Base-by-base conservation (phyloP, 2,329 filamentous ascomycete species). In the Diaporthe caulivora region DNA sequence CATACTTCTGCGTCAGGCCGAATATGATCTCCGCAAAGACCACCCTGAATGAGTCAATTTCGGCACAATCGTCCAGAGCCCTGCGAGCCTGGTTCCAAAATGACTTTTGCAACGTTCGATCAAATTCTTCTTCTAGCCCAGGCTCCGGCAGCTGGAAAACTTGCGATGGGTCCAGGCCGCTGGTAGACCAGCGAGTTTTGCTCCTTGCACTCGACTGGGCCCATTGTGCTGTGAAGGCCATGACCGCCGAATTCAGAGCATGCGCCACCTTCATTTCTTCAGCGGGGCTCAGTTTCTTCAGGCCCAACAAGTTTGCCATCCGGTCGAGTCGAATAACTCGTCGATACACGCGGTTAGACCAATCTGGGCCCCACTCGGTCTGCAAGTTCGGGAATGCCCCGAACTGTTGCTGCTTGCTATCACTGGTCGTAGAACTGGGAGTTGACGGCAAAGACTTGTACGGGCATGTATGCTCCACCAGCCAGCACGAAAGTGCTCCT, bases 151-250 rank as follows among this genome's bases (percentile, higher is more conserved):
- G 55, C 18, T 44, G 55, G 42, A 65, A 53, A 13, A 53, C 24
- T n/a, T 62, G 40, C 11, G 44, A 29, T 7, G 26, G 31, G 15
- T 60, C 18, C 31, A 34, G 26, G 17, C 53, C 24, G 18, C 24
- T 42, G 5, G 34, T 8, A 6, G 60, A 34, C 71, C 71, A 75
- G 42, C 58, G 60, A 1, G 76, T 78, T 40, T 73, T 75, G 67
- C 73, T 73, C 42, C 81, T 77, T 17, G 73, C 76, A 31, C 83
- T 83, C 6, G 79, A 79, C 60, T 86, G 84, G 0, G 84, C 80
- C 85, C 87, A 88, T 75, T 89, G 87, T 0, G 87, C 85, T 5
- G 87, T 86, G 77, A 89, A 89, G 0, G 87, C 85, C 81, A 88
- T 86, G 62, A 89, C 87, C 3, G 84, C 83, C 4, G 86, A 78